Evolutionary conservation across 2,329 filamentous ascomycete genomes (phyloP), one percentile per base, ranked within the genome.

Genomic region (Neobulgaria alba): DNA sequence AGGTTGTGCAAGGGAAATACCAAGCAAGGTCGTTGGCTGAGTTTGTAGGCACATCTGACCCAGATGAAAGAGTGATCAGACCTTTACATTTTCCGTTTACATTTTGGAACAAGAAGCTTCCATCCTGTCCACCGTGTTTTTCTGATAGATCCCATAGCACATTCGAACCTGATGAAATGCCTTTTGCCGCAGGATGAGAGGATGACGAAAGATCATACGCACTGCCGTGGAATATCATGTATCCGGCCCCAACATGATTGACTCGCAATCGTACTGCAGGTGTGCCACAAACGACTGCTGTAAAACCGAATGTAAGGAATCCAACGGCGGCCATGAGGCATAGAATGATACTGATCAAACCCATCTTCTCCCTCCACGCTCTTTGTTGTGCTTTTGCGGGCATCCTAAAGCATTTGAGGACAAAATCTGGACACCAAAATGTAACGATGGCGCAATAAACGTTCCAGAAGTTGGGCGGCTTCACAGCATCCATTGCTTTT

Each of bases 341-440:
- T 21, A 95, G 59, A 59, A 98, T 98, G 58, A 98, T 79, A 65
- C 89, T 95, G 66, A 95, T 85, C 43, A 98, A 67, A 2, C 92
- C 92, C 71, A 98, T 93, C 72, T 98, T 98, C 61, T 98, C 92
- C 51, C 92, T 78, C 92, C 92, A 98, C 2, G 92, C 92, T 56
- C 87, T 77, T 59, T 88, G 83, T 62, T 96, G 87, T 12, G 82
- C 87, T 62, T 85, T 92, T 33, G 85, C 74, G 5, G 79, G 78
- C 71, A 85, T 93, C 29, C 89, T 88, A 57, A 88, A 92, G 63
- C 86, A 94, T 51, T 74, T 77, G 40, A 98, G 69, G 19, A 95
- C 65, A 47, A 90, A 84, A 59, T 88, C 82, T 0, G 92, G 92
- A 43, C 79, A 84, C 89, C 92, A 96, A 57, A 96, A 95, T 0